A percentile compares a stretch with the other conserved stretches of the same genome.
Conservation (phyloP, 2,329 filamentous ascomycete species). For the Gaeumannomyces sp. region DNA sequence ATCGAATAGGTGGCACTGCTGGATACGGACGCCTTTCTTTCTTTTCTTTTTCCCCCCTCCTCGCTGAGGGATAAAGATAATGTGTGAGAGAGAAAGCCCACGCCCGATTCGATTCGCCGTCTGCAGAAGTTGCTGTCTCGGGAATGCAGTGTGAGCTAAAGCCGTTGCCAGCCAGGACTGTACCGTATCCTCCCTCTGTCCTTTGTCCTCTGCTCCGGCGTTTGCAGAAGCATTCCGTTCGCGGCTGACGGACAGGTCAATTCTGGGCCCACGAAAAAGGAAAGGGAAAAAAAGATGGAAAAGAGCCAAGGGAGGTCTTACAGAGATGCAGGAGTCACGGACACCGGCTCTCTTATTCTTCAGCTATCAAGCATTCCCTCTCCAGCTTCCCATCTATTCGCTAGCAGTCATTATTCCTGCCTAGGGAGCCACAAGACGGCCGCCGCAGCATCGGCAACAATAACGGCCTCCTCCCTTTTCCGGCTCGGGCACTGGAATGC, state of each 20-base stretch:
- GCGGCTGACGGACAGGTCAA: not conserved
- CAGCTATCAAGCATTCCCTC: not conserved
- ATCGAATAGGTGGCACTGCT: not conserved
- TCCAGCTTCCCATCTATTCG: not conserved
- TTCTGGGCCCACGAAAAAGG: not conserved
- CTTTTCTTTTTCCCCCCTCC: not conserved
- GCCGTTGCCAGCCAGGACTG: not conserved
- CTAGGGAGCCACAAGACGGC: too few species aligned
- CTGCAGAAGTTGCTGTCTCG: not conserved
- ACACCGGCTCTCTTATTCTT: not conserved
- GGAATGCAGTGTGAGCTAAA: not conserved
- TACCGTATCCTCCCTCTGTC: conserved; percentile 3
- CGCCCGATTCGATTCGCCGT: not conserved
- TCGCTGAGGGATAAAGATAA: too few species aligned
- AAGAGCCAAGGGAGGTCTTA: not conserved
- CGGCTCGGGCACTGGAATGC: not conserved
- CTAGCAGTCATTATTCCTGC: too few species aligned
- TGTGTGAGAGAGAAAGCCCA: not conserved
- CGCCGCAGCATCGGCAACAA: not conserved
- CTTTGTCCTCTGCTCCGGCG: conserved; percentile 1
- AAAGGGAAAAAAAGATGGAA: not conserved
- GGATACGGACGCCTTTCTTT: not conserved
- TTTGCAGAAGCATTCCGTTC: conserved; percentile 4
- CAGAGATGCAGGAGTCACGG: not conserved
- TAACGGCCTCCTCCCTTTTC: not conserved